These are phyloP conservation scores for Daldinia sp. DNA, from an alignment of 2,329 filamentous ascomycete genomes.

Conservation along the genomic window DNA sequence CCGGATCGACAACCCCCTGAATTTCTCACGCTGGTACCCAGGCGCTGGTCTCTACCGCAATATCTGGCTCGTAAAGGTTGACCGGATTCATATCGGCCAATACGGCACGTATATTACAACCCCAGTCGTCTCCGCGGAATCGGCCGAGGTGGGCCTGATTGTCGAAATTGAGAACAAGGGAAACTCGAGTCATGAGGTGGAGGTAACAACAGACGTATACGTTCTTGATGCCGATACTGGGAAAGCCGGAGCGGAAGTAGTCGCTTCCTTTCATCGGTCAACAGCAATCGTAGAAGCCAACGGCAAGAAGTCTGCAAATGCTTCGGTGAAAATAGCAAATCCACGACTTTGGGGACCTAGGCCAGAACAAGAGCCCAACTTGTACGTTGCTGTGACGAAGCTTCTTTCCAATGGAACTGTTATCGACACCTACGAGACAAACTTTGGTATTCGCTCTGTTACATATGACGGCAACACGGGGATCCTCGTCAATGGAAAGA, in stretches of 20 bases:
- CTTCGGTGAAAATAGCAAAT: conserved; percentile 48
- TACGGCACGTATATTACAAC: conserved; percentile 60
- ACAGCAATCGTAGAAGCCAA: conserved; percentile 44
- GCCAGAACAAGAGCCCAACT: conserved; percentile 54
- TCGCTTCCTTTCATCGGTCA: conserved; percentile 48
- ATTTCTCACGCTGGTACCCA: conserved; percentile 63
- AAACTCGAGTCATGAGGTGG: conserved; percentile 44
- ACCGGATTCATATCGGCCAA: conserved; percentile 57
- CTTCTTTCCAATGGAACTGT: conserved; percentile 42
- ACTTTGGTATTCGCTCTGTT: conserved; percentile 58
- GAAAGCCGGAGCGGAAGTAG: conserved; percentile 40
- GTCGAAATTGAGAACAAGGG: conserved; percentile 58
- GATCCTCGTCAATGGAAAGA: conserved; percentile 56
- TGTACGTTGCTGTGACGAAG: conserved; percentile 57
- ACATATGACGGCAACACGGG: conserved; percentile 52
- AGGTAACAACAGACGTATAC: conserved; percentile 53
- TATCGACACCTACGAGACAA: conserved; percentile 58
- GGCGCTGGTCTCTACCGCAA: conserved; percentile 63
- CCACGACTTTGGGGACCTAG: conserved; percentile 59
- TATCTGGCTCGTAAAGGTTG: conserved; percentile 60
- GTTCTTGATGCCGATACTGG: conserved; percentile 48
- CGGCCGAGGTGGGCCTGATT: conserved; percentile 54
- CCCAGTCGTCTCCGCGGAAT: conserved; percentile 52
- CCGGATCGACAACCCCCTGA: conserved; percentile 58
- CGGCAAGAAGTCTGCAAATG: conserved; percentile 47